Base-by-base conservation (phyloP, 345 rosid genomes). In the Corymbia maculata region DNA sequence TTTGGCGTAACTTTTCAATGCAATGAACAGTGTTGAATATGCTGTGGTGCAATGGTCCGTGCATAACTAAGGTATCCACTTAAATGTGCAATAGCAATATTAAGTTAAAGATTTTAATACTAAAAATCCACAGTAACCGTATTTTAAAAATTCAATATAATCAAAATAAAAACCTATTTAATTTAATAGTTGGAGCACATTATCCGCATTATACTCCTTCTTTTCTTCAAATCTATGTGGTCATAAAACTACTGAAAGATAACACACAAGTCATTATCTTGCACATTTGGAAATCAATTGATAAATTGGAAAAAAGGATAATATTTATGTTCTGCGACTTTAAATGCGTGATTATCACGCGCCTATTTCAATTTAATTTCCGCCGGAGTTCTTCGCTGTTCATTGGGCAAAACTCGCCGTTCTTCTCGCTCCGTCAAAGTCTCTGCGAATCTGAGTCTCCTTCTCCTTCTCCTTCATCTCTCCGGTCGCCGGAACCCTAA, bases 41-140 rank as follows among this genome's bases (percentile, higher is more conserved):
- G 1, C 4, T 1, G 5, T n/a, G 1, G 2, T 64, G 0, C 17
- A 12, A n/a, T 12, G 19, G 2, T n/a, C 9, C 19, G 7, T 13
- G 42, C 8, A 64, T 13, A n/a, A 6, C 42, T 64, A n/a, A 64
- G n/a, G 2, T 3, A 64, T 2, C 2, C 9, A n/a, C 36, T 14
- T 7, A 36, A 64, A 64, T 7, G 9, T 2, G 42, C 0, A 4
- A 14, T 64, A 64, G 9, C 2, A 3, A n/a, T n/a, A 13, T n/a
- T 5, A 26, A 59, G 30, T 24, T 59, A 59, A 26, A 5, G 3
- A 1, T 2, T 26, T 61, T 61, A 3, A 55, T 22, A n/a, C 14
- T n/a, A 14, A 4, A 64, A 64, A 64, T 4, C 19, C 75, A n/a
- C 8, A 0, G 70, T 24, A 55, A 55, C 1, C 9, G 13, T 1